Evolutionary conservation across 1,284 basidiomycete genomes (phyloP), one percentile per base, ranked within the genome.

Genomic region (Peniophora sp.): DNA sequence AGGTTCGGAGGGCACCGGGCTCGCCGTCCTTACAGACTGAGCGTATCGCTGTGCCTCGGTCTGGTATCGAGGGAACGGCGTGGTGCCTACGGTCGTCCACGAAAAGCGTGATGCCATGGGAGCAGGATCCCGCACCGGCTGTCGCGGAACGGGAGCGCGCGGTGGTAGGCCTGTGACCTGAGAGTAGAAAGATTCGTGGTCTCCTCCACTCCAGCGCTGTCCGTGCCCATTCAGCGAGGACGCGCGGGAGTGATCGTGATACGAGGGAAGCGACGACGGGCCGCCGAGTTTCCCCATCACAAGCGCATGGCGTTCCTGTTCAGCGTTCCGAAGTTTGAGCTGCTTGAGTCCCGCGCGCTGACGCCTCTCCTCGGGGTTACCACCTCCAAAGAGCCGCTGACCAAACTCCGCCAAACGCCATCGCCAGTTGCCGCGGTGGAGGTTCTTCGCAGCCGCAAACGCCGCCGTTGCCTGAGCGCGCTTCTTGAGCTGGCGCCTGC

Each of bases 21-120:
- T 41, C 32, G 47, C 51, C 34, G 53, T 51, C 46, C 55, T 52
- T 3, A 80, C 65, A 44, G 74, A 69, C 51, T 69, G 67, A 45
- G 75, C 77, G 54, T 85, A 86, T 51, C 64, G 68, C 68, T 85
- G 75, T 34, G 84, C 85, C 37, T 79, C 79, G 12, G 81, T 82
- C 23, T 58, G 65, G 6, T 12, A 32, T 5, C 27, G 27, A 5
- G 27, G 27, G 27, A 32, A 32, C 47, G 66, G 62, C 14, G 52
- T 49, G 47, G 49, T 70, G 20, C 60, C 63, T 47, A 63, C 52
- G 49, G 72, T 75, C 49, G 69, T 72, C n/a, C 61, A 58, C 24
- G 76, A 78, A 62, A 74, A 75, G 47, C 73, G 68, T 56, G 69
- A 74, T 3, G 64, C 61, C 51, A 72, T 58, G 45, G 65, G 61